These are phyloP conservation scores for Acer saccharum DNA, from an alignment of 345 rosid genomes.

Conservation along the genomic window DNA sequence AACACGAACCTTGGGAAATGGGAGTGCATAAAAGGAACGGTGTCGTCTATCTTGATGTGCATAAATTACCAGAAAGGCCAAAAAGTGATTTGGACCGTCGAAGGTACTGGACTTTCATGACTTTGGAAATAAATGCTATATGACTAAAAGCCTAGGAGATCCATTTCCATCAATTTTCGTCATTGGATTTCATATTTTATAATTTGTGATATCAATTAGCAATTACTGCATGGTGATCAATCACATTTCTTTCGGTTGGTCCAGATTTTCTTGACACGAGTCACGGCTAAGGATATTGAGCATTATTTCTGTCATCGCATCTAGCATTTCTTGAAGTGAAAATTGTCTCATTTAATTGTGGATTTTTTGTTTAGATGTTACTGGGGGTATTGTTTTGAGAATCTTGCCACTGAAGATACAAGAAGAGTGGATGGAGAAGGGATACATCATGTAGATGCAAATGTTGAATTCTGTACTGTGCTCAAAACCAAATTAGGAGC, in stretches of 20 bases:
- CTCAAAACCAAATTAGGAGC: constrained; percentile 96
- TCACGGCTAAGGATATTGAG: background rate
- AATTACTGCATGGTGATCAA: constrained; percentile 5
- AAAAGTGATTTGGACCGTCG: constrained; percentile 81
- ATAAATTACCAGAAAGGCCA: constrained; percentile 88
- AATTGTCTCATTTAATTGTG: constrained; percentile 1
- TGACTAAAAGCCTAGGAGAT: background rate
- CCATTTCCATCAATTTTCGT: background rate
- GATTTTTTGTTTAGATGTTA: constrained; percentile 62
- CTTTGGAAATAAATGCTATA: background rate
- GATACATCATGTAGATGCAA: constrained; percentile 84
- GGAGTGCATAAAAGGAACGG: constrained; percentile 99
- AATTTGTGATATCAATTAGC: background rate
- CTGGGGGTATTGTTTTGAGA: constrained; percentile 98
- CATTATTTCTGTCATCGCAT: constrained; percentile 2
- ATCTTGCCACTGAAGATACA: constrained; percentile 92
- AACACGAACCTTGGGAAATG: constrained; percentile 97
- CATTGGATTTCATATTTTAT: background rate
- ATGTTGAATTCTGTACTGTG: constrained; percentile 82
- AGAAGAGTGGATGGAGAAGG: constrained; percentile 77
- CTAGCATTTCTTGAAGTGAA: constrained; percentile 7
- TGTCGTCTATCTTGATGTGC: constrained; percentile 87
- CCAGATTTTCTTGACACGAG: background rate
- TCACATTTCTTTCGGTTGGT: background rate
- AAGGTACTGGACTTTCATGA: constrained; percentile 50